Evolutionary conservation across 2,329 filamentous ascomycete genomes (phyloP).

Genomic region (Alternaria atra): DNA sequence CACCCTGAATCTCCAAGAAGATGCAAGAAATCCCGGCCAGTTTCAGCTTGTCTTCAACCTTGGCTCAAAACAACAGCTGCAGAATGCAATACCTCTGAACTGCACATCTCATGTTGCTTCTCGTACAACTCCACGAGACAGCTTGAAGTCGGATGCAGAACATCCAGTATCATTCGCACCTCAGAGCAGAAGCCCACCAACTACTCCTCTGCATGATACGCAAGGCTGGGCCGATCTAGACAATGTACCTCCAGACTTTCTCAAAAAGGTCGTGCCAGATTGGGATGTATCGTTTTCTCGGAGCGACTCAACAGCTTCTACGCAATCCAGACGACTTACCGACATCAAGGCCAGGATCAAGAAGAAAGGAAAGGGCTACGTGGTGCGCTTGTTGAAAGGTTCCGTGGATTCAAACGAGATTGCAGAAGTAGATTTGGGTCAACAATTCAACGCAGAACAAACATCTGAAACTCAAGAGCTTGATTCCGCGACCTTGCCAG

Average conservation of each 20-base stretch:
- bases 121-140: constrained; percentile 21
- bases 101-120: constrained; percentile 21
- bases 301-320: constrained; percentile 37
- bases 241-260: constrained; percentile 39
- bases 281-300: constrained; percentile 40
- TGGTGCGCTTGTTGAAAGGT: constrained; percentile 42
- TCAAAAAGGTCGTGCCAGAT: constrained; percentile 43
- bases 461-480: constrained; percentile 25
- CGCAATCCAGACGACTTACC: constrained; percentile 36
- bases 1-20: constrained; percentile 43
- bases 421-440: constrained; percentile 39
- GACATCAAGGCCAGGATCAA: constrained; percentile 46
- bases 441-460: constrained; percentile 6
- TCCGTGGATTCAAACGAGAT: constrained; percentile 37
- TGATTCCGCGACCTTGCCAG: constrained; percentile 23
- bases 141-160: constrained; percentile 27
- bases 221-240: constrained; percentile 43
- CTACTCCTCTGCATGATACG: constrained; percentile 33
- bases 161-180: constrained; percentile 29
- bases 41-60: constrained; percentile 45
- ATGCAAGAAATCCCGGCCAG: constrained; percentile 41
- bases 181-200: constrained; percentile 35
- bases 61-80: constrained; percentile 23
- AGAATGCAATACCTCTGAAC: constrained; percentile 12
- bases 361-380: constrained; percentile 46